Percentiles rank a stretch among this genome's conserved stretches.
These are phyloP conservation scores for Lachancea thermotolerans DNA, from an alignment of 805 yeast genomes.

Conservation along the genomic window DNA sequence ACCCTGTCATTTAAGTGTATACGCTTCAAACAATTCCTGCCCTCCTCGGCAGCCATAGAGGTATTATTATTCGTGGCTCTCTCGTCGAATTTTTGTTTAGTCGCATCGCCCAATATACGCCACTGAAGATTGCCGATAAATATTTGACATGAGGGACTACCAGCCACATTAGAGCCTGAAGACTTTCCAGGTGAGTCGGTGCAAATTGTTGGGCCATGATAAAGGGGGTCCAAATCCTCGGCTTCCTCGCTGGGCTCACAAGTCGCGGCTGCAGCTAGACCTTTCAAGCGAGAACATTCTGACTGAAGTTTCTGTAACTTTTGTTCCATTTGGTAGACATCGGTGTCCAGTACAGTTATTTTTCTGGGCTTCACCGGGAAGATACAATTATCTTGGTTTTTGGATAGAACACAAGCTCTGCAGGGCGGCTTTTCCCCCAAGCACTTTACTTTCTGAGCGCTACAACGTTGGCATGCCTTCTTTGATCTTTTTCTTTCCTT, in stretches of 20 bases:
- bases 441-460: constrained; percentile 8
- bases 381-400: constrained; percentile 1
- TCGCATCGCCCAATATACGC: too few species aligned
- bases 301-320: constrained; percentile 12
- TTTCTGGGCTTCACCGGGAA: constrained; percentile 7
- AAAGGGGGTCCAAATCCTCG: too few species aligned
- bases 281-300: constrained; percentile 1
- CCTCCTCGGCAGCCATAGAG: too few species aligned
- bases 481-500: constrained; percentile 4
- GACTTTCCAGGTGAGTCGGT: too few species aligned
- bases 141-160: too few species aligned
- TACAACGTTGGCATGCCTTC: constrained; percentile 7
- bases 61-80: too few species aligned
- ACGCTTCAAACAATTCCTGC: too few species aligned
- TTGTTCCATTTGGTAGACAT: constrained; percentile 9
- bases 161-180: too few species aligned
- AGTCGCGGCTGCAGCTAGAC: not conserved
- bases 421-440: constrained; percentile 8
- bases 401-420: constrained; percentile 5
- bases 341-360: constrained; percentile 8
- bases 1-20: too few species aligned
- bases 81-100: too few species aligned
- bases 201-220: too few species aligned
- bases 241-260: not conserved
- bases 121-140: too few species aligned